Base-by-base conservation (phyloP, 2,329 filamentous ascomycete species). In the Emergomyces orientalis region DNA sequence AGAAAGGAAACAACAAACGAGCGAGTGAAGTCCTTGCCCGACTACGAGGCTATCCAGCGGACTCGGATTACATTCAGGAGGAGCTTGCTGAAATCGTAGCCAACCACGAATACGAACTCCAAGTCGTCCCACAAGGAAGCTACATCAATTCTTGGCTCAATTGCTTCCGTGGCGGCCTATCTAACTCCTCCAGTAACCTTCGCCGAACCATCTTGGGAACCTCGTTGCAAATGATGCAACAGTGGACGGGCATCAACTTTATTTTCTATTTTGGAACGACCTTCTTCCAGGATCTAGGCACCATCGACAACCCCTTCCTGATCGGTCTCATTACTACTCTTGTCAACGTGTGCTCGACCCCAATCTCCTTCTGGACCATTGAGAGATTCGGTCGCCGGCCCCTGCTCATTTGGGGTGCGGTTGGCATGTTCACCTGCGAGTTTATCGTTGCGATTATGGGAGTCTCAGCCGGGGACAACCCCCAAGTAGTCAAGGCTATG, bases 191-290 rank as follows among this genome's bases (percentile, higher is more conserved):
- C 73, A 82, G 80, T 71, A 80, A 80, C 67, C 62, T 89, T 62
- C 87, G 88, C 71, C 84, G 86, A 68, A 88, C 87, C 32, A 85
- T 90, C 64, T 81, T 90, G 54, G 88, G 88, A 70, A 88, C 85
- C 54, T 87, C 86, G 32, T 80, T 90, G 41, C 88, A 90, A 80
- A 90, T 90, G 87, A 89, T 90, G 86, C 88, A 90, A 77, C 87
- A 89, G 77, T 68, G 84, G 85, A 92, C 89, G 32, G 90, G 91
- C 81, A 88, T 96, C 78, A 96, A 96, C 83, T 95, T 93, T 78
- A 90, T 94, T 81, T 94, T 92, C 81, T 67, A 90, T 80, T 90
- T 87, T 80, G 90, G 89, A 43, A 91, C 89, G 41, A 85, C 88
- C 64, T 95, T 96, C 85, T 89, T 96, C 79, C 78, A 88, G 77